A percentile compares a stretch with the other conserved stretches of the same genome.
phyloP scores from a whole-genome alignment of 2,329 filamentous ascomycete genomes.

The Dactylellina leptospora region DNA sequence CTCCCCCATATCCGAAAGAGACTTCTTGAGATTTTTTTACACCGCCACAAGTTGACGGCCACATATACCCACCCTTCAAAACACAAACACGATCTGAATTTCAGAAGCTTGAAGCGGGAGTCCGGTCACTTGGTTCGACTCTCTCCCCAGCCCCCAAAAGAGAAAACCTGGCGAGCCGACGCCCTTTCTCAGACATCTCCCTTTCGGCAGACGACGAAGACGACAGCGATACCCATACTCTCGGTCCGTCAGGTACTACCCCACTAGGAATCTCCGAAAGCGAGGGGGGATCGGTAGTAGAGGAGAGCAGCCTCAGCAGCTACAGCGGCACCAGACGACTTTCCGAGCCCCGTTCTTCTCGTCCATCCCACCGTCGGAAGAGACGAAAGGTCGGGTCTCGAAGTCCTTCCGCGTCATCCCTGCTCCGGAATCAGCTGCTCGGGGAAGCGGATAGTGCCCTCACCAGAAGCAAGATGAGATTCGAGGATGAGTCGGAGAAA shows the following conservation, averaged over 20 bases:
- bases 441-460: constrained; percentile 44
- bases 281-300: constrained; percentile 42
- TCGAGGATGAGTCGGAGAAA: constrained; percentile 50
- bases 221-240: constrained; percentile 47
- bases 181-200: constrained; percentile 52
- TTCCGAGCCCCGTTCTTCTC: constrained; percentile 46
- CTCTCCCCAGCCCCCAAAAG: constrained; percentile 15
- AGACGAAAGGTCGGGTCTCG: constrained; percentile 50
- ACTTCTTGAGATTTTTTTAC: too few relatives aligned
- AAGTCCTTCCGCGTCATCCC: constrained; percentile 51
- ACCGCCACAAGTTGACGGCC: neutral
- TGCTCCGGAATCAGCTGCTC: constrained; percentile 49
- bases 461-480: constrained; percentile 39
- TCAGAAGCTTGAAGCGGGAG: constrained; percentile 44
- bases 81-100: neutral
- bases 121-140: constrained; percentile 51
- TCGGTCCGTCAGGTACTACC: constrained; percentile 44
- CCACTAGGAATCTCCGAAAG: constrained; percentile 49
- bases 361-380: constrained; percentile 36
- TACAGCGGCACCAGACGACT: constrained; percentile 27
- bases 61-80: neutral
- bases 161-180: constrained; percentile 52
- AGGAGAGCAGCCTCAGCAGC: constrained; percentile 49
- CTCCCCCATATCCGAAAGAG: neutral
- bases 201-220: constrained; percentile 53